These are phyloP conservation scores for Juncus inflexus DNA, from an alignment of 176 grass and related monocot genomes.

Conservation along the genomic window DNA sequence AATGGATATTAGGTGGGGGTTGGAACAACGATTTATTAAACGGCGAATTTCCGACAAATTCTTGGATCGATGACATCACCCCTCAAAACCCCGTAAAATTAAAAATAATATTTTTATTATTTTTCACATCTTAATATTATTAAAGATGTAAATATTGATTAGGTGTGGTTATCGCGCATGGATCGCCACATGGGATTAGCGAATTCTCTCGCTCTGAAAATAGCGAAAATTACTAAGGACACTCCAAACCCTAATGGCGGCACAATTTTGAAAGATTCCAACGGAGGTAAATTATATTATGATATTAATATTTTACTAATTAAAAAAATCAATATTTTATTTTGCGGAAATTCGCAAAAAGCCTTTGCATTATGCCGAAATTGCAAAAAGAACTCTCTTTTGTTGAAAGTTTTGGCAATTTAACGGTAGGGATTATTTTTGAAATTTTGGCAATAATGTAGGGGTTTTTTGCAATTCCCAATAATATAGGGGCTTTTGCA, in stretches of 20 bases:
- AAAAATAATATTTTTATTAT: constrained; percentile 1
- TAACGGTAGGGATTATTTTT: no score
- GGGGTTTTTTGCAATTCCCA: no score
- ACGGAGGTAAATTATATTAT: constrained; percentile 53
- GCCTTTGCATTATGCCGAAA: no score
- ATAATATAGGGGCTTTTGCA: no score
- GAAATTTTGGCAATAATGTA: no score
- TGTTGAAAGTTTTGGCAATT: no score
- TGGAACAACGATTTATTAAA: constrained; percentile 90
- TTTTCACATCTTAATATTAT: constrained; percentile 1
- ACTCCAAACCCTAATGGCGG: constrained; percentile 68
- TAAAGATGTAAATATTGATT: background rate
- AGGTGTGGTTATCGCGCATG: constrained; percentile 87
- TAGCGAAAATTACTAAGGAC: constrained; percentile 55
- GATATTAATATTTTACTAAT: no score
- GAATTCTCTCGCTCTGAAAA: constrained; percentile 77
- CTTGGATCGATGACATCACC: constrained; percentile 81
- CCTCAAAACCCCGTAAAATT: constrained; percentile 67
- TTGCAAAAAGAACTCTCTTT: no score
- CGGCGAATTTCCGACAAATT: constrained; percentile 50
- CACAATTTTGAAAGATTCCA: constrained; percentile 46
- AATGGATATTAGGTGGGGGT: constrained; percentile 73
- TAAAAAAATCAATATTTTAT: no score
- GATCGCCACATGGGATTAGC: constrained; percentile 85
- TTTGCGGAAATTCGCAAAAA: no score